Base-by-base conservation (phyloP, 139 green algal species). In the Klebsormidium nitens region DNA sequence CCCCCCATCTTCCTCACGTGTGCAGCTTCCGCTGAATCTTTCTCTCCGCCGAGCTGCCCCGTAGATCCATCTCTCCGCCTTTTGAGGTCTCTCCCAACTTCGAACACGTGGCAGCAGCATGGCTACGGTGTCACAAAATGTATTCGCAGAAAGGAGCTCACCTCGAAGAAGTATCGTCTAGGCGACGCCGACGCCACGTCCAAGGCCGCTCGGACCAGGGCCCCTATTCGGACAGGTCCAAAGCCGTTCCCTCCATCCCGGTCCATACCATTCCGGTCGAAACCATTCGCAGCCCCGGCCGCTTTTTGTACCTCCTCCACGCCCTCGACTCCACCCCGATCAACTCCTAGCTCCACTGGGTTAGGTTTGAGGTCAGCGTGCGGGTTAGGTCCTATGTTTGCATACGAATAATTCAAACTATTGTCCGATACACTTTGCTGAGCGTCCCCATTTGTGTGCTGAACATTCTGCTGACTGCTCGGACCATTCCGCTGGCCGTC, bases 91-190 rank as follows among this genome's bases (percentile, higher is more conserved):
- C 11, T 8, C 42, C 8, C 8, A 14, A 14, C 42, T 50, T 14
- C 42, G 14, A 26, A 14, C 14, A 50, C 11, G 42, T 50, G 42
- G 11, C 42, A 14, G 11, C 8, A 26, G 42, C 42, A 26, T 50
- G 8, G 42, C 42, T 14, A 26, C 11, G 8, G 42, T 8, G 42
- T 50, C 42, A 8, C 8, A 8, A 14, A 8, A 62, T 11, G 8
- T 8, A 8, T 34, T 23, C 28, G 11, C 8, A 14, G 8, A 11
- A 8, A 40, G 11, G 11, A 62, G 31, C 26, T n/a, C n/a, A 88
- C 85, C 84, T 96, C 80, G 71, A 97, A 96, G 57, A 97, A 89
- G 71, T 86, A 91, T 11, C 90, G 81, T 23, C 91, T 65, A 0
- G 93, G 93, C 0, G 85, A 88, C 19, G 82, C 87, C 14, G 87